phyloP scores from a whole-genome alignment of 225 moss, liverwort and hornwort species.

The Climacium dendroides region DNA sequence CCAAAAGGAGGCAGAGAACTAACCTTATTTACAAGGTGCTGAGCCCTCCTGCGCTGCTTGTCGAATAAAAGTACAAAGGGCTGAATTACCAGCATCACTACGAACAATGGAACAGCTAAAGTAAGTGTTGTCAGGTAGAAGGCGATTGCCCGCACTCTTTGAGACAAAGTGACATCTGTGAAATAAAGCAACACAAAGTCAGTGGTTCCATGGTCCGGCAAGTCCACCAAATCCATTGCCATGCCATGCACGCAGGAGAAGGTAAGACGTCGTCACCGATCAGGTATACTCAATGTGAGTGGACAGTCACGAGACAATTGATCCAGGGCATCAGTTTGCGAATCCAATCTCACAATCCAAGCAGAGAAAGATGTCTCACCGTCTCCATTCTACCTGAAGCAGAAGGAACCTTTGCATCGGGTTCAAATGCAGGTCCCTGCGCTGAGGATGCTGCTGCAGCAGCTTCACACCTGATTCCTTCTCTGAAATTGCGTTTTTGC shows the following conservation, averaged over 20 bases:
- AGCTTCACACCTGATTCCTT: constrained; percentile 11
- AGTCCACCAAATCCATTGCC: background rate
- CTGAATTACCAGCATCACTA: constrained; percentile 76
- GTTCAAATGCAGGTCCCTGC: constrained; percentile 17
- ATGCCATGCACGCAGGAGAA: background rate
- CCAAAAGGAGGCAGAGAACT: background rate
- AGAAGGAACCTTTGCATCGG: constrained; percentile 15
- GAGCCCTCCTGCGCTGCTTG: constrained; percentile 69
- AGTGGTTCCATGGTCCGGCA: background rate
- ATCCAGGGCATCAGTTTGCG: background rate
- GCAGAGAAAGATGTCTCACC: constrained; percentile 31
- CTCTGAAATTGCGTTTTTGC: background rate
- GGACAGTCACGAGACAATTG: background rate
- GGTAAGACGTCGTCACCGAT: background rate
- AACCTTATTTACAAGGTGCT: constrained; percentile 72
- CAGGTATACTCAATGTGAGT: background rate
- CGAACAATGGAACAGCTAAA: constrained; percentile 58
- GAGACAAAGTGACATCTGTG: constrained; percentile 58
- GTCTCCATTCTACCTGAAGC: constrained; percentile 47
- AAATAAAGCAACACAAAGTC: background rate
- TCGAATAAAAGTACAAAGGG: constrained; percentile 85
- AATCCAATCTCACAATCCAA: background rate
- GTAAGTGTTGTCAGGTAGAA: constrained; percentile 70
- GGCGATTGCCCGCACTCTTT: constrained; percentile 57
- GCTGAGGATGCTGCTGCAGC: constrained; percentile 12